A percentile compares a stretch with the other conserved stretches of the same genome.
Conservation (phyloP, 2,329 filamentous ascomycete genomes). For the Nemania bipapillata region DNA sequence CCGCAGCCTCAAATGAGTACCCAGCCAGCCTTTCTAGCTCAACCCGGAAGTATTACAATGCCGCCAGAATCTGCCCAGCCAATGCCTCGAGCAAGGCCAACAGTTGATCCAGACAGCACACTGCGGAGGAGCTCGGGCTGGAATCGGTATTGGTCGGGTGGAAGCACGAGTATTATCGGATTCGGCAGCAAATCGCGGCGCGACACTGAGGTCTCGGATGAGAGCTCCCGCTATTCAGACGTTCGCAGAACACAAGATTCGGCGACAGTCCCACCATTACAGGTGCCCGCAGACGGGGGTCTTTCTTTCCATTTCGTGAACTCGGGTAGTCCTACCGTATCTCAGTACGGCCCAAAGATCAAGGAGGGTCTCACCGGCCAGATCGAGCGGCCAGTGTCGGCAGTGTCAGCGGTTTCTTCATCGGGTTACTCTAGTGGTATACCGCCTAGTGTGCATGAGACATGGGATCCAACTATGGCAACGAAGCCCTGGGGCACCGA, state of each 20-base stretch:
- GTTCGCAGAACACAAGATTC: conserved; percentile 70
- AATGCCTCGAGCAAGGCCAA: conserved; percentile 52
- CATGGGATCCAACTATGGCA: conserved; percentile 62
- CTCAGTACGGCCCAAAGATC: conserved; percentile 65
- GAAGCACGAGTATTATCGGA: conserved; percentile 74
- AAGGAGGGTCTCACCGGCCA: conserved; percentile 69
- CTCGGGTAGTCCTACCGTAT: conserved; percentile 75
- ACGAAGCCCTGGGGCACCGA: conserved; percentile 62
- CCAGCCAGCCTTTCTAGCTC: conserved; percentile 43
- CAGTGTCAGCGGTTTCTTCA: conserved; percentile 61
- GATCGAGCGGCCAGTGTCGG: conserved; percentile 68
- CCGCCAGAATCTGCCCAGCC: conserved; percentile 41
- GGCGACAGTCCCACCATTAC: conserved; percentile 75
- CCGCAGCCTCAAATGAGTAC: conserved; percentile 64
- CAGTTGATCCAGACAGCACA: conserved; percentile 55
- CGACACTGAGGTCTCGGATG: conserved; percentile 65
- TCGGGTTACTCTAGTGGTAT: conserved; percentile 72
- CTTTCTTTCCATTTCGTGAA: conserved; percentile 73
- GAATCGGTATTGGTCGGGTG: conserved; percentile 82
- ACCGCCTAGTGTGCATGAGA: conserved; percentile 70
- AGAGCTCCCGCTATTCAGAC: conserved; percentile 67
- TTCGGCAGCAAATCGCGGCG: conserved; percentile 59
- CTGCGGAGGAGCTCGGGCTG: conserved; percentile 75
- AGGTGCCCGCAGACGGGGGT: conserved; percentile 66
- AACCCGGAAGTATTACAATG: conserved; percentile 43